phyloP scores from a whole-genome alignment of 1,139 yeast genomes.

The Taphrina confusa region DNA sequence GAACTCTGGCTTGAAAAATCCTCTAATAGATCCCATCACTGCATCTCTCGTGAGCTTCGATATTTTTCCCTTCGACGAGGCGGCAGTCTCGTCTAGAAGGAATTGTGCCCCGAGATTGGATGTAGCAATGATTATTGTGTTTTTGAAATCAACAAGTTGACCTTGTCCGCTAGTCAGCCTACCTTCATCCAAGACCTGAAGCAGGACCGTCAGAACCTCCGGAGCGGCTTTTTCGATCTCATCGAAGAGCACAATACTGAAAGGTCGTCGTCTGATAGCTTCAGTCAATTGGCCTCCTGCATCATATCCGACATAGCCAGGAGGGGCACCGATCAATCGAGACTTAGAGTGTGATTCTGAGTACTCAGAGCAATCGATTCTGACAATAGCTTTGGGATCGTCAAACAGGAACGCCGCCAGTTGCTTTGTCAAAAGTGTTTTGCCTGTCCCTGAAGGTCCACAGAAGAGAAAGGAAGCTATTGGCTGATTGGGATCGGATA shows the following conservation, averaged over 20 bases:
- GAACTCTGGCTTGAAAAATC: constrained; percentile 96
- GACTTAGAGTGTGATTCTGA: constrained; percentile 95
- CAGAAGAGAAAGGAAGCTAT: constrained; percentile 84
- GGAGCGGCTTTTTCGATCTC: constrained; percentile 99
- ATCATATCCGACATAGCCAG: constrained; percentile 97
- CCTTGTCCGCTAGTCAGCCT: constrained; percentile 93
- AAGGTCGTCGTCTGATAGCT: constrained; percentile 85
- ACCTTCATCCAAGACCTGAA: constrained; percentile 95
- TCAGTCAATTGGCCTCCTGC: constrained; percentile 97
- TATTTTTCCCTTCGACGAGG: constrained; percentile 53
- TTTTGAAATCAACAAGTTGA: constrained; percentile 86
- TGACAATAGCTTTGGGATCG: constrained; percentile 92
- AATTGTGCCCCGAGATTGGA: constrained; percentile 95
- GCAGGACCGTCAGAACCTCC: constrained; percentile 84
- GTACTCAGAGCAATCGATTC: constrained; percentile 96
- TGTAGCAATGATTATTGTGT: constrained; percentile 91
- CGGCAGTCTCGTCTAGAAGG: constrained; percentile 66
- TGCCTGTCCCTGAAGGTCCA: constrained; percentile 97
- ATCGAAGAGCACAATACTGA: constrained; percentile 90
- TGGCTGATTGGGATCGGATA: constrained; percentile 93
- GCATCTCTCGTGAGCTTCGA: constrained; percentile 66
- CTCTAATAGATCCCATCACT: constrained; percentile 82
- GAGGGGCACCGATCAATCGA: constrained; percentile 93
- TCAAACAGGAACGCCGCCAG: constrained; percentile 93
- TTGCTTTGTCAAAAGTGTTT: constrained; percentile 95